Conservation (phyloP, 106 monocot species). For the Apostasia shenzhenica region DNA sequence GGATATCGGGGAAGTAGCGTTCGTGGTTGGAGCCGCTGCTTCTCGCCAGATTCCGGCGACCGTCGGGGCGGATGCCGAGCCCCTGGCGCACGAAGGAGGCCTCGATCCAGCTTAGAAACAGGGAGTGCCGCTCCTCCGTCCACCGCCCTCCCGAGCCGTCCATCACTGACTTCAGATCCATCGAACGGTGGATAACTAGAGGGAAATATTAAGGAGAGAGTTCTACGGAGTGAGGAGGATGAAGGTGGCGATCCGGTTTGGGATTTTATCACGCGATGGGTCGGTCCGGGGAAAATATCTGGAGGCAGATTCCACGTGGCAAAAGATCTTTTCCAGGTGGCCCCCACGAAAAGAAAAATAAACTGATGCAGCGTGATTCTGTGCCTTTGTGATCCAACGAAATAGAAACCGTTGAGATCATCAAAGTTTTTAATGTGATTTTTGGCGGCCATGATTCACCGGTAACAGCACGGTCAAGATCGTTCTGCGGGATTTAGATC, state of each 20-base stretch:
- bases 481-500: no score
- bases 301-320: no score
- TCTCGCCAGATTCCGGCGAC: not conserved
- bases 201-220: not conserved
- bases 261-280: no score
- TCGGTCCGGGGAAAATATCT: no score
- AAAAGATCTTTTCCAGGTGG: no score
- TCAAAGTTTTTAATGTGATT: no score
- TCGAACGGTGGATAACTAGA: not conserved
- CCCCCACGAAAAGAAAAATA: no score
- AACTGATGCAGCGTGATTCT: no score
- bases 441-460: no score
- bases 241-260: not conserved
- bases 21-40: not conserved
- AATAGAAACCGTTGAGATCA: no score
- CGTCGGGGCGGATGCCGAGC: not conserved
- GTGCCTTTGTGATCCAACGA: no score
- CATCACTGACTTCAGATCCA: not conserved
- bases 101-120: conserved; percentile 23
- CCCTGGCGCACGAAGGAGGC: conserved; percentile 10
- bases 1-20: conserved; percentile 7
- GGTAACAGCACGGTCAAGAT: no score
- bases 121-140: conserved; percentile 22
- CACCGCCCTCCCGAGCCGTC: conserved; percentile 6
- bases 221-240: not conserved